Evolutionary conservation across 345 rosid species (phyloP), one percentile per base, ranked within the genome.

Genomic region (Psidium guajava): DNA sequence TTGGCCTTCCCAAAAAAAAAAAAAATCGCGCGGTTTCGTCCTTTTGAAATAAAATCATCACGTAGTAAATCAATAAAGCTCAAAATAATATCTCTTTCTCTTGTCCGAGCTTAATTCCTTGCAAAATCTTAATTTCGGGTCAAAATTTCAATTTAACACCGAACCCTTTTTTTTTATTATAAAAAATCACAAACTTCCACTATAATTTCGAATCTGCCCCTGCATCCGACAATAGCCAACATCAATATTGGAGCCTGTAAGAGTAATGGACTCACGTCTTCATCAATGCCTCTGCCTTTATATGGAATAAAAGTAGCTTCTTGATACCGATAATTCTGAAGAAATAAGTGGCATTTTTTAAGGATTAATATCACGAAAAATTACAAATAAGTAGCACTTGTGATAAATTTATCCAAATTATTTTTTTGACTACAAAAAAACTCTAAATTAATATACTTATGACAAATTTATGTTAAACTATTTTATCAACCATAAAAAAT

Each of bases 211-310:
- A 32, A 64, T 16, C 11, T 64, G 18, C 12, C 75, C 22, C 11
- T 4, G 10, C 44, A 3, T 32, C 44, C 44, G 3, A 8, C 11
- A 10, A 10, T 64, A 44, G 3, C 0, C 2, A 3, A 2, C 18
- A 5, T 64, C 44, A 16, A 32, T 5, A 64, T 64, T 1, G 8
- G 3, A 0, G 3, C 1, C 2, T 0, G 1, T 3, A 3, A 61
- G 11, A 6, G 61, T 8, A 8, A 47, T 47, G 50, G 16, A 53
- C 21, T 54, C 21, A 8, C 11, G 18, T 25, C 28, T 11, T 58
- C 32, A 25, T 2, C 12, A 58, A 58, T 58, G n/a, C 18, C 13
- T 9, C n/a, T 14, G 8, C 5, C 13, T 25, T 57, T 25, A 6
- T 2, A 25, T 6, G 6, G 13, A 25, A 25, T 25, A 25, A 57